These are phyloP conservation scores for Diaporthe destruens DNA, from an alignment of 2,329 filamentous ascomycete genomes.

Conservation along the genomic window DNA sequence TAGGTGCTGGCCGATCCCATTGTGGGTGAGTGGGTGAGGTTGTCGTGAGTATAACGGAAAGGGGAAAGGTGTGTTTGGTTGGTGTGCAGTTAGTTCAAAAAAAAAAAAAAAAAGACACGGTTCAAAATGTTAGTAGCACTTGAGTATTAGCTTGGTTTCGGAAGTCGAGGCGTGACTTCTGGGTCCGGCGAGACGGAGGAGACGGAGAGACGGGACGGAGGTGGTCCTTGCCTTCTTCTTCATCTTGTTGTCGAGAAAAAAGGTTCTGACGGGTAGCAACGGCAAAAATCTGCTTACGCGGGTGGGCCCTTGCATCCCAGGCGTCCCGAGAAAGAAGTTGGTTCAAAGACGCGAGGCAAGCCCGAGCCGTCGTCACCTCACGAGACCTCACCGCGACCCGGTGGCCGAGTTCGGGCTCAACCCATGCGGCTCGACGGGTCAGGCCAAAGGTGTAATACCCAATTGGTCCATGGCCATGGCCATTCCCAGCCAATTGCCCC, in stretches of 20 bases:
- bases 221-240: background rate
- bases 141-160: background rate
- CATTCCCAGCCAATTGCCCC: constrained; percentile 8
- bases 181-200: too few species aligned
- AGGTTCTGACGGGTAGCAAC: constrained; percentile 5
- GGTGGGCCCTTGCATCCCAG: constrained; percentile 7
- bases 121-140: too few species aligned
- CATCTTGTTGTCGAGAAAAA: constrained; percentile 21
- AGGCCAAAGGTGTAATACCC: constrained; percentile 11
- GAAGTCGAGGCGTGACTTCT: background rate
- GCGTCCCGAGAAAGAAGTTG: background rate
- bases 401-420: background rate
- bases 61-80: too few species aligned
- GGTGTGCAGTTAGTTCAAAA: background rate
- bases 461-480: background rate
- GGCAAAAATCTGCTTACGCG: constrained; percentile 32
- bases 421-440: background rate
- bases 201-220: constrained; percentile 1
- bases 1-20: constrained; percentile 38
- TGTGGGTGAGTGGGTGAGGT: too few species aligned
- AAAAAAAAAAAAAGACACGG: too few species aligned
- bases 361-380: constrained; percentile 24
- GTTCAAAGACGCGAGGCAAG: constrained; percentile 20
- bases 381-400: background rate
- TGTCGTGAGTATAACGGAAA: too few species aligned